Evolutionary conservation across 352 stramenopile species (phyloP).

Genomic region (Globisporangium mamillatum): DNA sequence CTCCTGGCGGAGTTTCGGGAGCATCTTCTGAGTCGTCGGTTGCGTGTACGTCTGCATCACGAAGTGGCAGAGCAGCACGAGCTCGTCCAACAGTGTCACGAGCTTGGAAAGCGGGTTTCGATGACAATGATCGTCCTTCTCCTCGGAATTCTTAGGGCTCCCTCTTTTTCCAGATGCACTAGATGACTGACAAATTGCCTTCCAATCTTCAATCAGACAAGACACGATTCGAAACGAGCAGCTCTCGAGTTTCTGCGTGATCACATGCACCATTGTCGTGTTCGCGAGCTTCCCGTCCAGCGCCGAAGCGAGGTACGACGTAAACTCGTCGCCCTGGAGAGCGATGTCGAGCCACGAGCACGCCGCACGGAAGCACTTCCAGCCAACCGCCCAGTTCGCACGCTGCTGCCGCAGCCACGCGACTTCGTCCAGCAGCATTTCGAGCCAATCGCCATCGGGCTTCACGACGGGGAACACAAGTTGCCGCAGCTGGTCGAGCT

Average conservation of each 20-base stretch:
- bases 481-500: slow-evolving; percentile 17
- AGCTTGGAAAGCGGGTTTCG: slow-evolving; percentile 11
- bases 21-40: slow-evolving; percentile 35
- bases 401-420: slow-evolving; percentile 24
- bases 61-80: slow-evolving; percentile 49
- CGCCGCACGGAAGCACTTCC: slow-evolving; percentile 61
- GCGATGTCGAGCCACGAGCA: slow-evolving; percentile 57
- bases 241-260: slow-evolving; percentile 33
- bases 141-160: background rate
- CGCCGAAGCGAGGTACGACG: slow-evolving; percentile 43
- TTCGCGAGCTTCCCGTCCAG: slow-evolving; percentile 55
- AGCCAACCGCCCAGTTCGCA: slow-evolving; percentile 48
- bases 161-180: background rate
- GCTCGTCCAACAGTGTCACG: slow-evolving; percentile 29
- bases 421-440: slow-evolving; percentile 33
- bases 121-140: background rate
- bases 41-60: slow-evolving; percentile 21
- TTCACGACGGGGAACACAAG: slow-evolving; percentile 9
- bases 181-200: slow-evolving; percentile 12
- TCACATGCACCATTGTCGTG: slow-evolving; percentile 28
- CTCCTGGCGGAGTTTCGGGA: slow-evolving; percentile 41
- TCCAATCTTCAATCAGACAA: slow-evolving; percentile 51
- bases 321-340: slow-evolving; percentile 27
- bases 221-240: slow-evolving; percentile 24
- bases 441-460: slow-evolving; percentile 25